These are phyloP conservation scores for Gentiana straminea DNA, from an alignment of 257 asterid species.

Conservation along the genomic window DNA sequence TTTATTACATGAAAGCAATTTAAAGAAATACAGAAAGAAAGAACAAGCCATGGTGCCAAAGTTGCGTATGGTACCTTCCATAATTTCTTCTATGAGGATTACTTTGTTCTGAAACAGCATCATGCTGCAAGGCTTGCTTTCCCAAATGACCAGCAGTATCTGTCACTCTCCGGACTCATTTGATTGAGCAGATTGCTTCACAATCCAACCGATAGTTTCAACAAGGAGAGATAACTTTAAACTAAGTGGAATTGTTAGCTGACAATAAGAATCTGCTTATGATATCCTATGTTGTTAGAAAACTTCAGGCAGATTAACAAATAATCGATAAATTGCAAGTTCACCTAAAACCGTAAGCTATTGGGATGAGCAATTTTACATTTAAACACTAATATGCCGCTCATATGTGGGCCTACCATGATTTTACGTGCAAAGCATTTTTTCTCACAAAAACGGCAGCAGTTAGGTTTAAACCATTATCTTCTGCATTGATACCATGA, in stretches of 20 bases:
- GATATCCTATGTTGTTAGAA: too few species aligned
- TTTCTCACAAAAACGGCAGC: too few species aligned
- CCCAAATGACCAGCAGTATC: background rate
- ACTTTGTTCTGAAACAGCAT: background rate
- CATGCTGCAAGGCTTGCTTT: background rate
- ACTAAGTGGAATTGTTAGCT: background rate
- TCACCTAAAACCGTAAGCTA: too few species aligned
- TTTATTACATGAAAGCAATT: background rate
- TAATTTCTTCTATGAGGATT: background rate
- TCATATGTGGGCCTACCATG: too few species aligned
- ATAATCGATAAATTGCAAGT: too few species aligned
- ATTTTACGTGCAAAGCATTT: too few species aligned
- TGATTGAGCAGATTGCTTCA: background rate
- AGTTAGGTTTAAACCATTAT: too few species aligned
- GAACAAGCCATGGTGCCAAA: background rate
- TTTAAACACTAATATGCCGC: too few species aligned
- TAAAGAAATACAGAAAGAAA: background rate
- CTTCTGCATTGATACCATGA: too few species aligned
- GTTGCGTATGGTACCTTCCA: background rate
- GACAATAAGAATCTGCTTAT: too few species aligned
- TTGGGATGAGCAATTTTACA: too few species aligned
- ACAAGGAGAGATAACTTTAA: constrained; percentile 1
- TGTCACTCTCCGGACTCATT: background rate
- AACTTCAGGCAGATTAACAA: too few species aligned
- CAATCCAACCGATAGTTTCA: background rate